Percentiles rank a stretch among this genome's conserved stretches.
phyloP scores from a whole-genome alignment of 805 yeast species.

The Dipodascus albidus region DNA sequence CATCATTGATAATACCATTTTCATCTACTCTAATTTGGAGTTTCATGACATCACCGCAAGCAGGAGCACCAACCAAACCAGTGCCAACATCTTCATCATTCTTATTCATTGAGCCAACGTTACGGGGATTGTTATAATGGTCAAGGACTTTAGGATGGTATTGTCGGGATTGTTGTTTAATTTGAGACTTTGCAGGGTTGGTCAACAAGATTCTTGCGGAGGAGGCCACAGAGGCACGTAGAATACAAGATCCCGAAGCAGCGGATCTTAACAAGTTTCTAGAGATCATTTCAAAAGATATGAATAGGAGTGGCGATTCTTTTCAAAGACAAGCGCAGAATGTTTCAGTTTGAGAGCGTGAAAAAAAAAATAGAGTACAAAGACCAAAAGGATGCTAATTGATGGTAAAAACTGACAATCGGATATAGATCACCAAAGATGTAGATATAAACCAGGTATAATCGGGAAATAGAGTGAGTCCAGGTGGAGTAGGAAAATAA shows the following conservation, averaged over 20 bases:
- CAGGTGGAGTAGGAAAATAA: too few species aligned
- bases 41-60: conserved; percentile 99
- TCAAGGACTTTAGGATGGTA: conserved; percentile 93
- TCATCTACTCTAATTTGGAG: conserved; percentile 89
- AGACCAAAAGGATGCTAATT: too few species aligned
- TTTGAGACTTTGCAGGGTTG: background rate
- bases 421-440: too few species aligned
- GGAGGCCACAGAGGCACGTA: background rate
- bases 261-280: background rate
- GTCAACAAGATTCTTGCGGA: background rate
- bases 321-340: too few species aligned
- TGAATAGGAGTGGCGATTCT: too few species aligned
- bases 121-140: conserved; percentile 93
- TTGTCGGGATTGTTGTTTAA: background rate
- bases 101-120: conserved; percentile 89
- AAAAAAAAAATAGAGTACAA: too few species aligned
- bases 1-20: conserved; percentile 87
- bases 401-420: too few species aligned
- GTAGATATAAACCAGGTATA: too few species aligned
- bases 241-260: too few species aligned
- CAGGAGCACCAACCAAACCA: conserved; percentile 97
- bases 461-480: too few species aligned
- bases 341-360: too few species aligned
- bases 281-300: background rate
- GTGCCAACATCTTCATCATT: conserved; percentile 73